A percentile compares a stretch with the other conserved stretches of the same genome.
Conservation (phyloP, 2,329 filamentous ascomycete genomes). For the Arachnomyces sp. region DNA sequence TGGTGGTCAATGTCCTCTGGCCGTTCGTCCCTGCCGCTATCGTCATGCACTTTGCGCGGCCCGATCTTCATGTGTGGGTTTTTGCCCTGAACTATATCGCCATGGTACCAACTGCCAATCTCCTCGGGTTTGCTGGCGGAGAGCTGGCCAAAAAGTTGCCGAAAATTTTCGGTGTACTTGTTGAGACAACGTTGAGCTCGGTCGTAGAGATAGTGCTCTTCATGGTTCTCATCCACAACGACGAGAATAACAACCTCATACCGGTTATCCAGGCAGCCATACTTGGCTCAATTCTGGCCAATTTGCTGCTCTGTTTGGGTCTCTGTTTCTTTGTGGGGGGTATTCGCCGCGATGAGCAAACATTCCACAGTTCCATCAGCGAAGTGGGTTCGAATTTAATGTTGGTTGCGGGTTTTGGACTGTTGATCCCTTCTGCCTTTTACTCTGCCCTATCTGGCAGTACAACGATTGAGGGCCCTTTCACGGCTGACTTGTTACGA, state of each 20-base stretch:
- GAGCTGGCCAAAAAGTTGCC: constrained; percentile 68
- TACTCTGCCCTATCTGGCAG: constrained; percentile 37
- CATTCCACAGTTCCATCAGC: constrained; percentile 66
- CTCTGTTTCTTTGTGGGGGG: constrained; percentile 74
- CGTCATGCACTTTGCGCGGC: constrained; percentile 51
- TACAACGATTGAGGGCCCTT: constrained; percentile 32
- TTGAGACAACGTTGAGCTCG: constrained; percentile 57
- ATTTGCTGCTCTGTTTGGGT: constrained; percentile 71
- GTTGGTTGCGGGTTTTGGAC: constrained; percentile 61
- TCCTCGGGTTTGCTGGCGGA: constrained; percentile 67
- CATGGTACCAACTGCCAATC: constrained; percentile 69
- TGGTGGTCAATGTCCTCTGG: constrained; percentile 64
- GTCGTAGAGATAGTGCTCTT: constrained; percentile 78
- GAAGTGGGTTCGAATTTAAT: constrained; percentile 73
- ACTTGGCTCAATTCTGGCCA: constrained; percentile 73
- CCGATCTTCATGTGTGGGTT: constrained; percentile 53
- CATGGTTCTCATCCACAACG: constrained; percentile 60
- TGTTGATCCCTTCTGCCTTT: constrained; percentile 40
- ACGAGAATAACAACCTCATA: constrained; percentile 40
- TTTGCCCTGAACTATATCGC: constrained; percentile 68
- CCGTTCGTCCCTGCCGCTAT: constrained; percentile 67
- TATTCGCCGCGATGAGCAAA: constrained; percentile 53
- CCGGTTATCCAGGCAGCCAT: constrained; percentile 78
- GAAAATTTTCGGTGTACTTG: constrained; percentile 51
- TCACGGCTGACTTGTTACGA: constrained; percentile 37